A percentile compares a stretch with the other conserved stretches of the same genome.
Evolutionary conservation across 2,329 filamentous ascomycete genomes (phyloP).

Genomic region (Botrytis aclada): DNA sequence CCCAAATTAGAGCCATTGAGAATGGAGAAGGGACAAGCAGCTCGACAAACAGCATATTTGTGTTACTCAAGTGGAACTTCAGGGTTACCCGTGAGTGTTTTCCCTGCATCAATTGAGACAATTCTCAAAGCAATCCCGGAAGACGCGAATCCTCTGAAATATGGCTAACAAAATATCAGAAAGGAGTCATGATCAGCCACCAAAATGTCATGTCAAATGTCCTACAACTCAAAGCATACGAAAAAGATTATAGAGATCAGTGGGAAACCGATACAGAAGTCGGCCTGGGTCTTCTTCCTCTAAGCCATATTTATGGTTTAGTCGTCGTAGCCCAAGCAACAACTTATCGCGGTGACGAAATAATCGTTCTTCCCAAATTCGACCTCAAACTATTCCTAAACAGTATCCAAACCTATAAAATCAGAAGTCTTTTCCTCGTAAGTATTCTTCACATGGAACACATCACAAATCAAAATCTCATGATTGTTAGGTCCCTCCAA

Average conservation of each 20-base stretch:
- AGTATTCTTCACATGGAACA: conserved; percentile 29
- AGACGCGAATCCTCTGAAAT: background rate
- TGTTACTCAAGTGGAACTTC: conserved; percentile 57
- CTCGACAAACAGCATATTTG: conserved; percentile 70
- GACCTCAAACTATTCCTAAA: conserved; percentile 64
- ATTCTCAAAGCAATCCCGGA: background rate
- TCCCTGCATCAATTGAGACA: background rate
- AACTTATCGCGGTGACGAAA: conserved; percentile 68
- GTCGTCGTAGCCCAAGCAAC: conserved; percentile 65
- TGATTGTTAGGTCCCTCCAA: conserved; percentile 65
- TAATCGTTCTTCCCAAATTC: conserved; percentile 72
- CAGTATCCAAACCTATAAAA: conserved; percentile 66
- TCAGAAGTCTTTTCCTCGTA: conserved; percentile 65
- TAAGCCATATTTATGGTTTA: conserved; percentile 80
- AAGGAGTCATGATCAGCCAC: conserved; percentile 87
- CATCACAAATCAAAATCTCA: background rate
- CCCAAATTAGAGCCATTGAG: conserved; percentile 53
- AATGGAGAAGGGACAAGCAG: conserved; percentile 63
- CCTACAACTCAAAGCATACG: conserved; percentile 45
- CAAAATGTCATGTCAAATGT: conserved; percentile 77
- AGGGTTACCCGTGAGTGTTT: conserved; percentile 59
- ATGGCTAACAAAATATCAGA: conserved; percentile 41
- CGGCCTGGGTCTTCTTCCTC: conserved; percentile 72
- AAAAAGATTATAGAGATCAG: conserved; percentile 48
- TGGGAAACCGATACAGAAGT: conserved; percentile 26